Evolutionary conservation across 2,329 filamentous ascomycete species (phyloP).

Genomic region (Penicillium sp.): DNA sequence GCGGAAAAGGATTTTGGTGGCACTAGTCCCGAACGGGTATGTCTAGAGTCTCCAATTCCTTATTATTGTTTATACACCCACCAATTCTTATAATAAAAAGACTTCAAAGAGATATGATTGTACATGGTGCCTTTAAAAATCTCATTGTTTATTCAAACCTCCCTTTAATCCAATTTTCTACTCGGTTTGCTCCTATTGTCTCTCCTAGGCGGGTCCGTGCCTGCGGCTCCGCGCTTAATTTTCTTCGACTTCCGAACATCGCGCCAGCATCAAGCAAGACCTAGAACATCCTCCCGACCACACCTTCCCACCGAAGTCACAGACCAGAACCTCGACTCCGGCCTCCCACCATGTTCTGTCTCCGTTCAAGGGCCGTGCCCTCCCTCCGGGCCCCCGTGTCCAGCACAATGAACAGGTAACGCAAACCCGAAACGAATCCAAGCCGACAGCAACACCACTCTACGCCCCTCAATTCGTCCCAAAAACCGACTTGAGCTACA

Average conservation of each 20-base stretch:
- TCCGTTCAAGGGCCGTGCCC: constrained; percentile 35
- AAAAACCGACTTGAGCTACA: neutral
- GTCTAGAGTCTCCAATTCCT: neutral
- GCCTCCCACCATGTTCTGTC: constrained; percentile 31
- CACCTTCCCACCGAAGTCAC: neutral
- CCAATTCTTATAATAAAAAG: neutral
- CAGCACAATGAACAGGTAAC: constrained; percentile 25
- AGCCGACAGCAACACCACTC: constrained; percentile 1
- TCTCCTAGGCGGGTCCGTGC: constrained; percentile 29
- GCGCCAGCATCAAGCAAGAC: constrained; percentile 14
- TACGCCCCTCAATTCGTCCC: neutral
- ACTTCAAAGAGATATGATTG: neutral
- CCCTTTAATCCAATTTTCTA: neutral
- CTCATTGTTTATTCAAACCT: neutral
- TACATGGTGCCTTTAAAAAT: neutral
- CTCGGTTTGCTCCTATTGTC: neutral
- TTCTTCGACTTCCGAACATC: constrained; percentile 29
- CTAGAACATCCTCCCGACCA: neutral
- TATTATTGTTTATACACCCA: neutral
- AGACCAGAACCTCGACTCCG: neutral
- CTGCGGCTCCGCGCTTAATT: constrained; percentile 34
- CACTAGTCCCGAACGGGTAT: constrained; percentile 25
- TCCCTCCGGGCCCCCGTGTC: constrained; percentile 26
- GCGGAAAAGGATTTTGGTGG: constrained; percentile 14
- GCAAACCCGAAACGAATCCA: constrained; percentile 3